Evolutionary conservation across 2,329 filamentous ascomycete species (phyloP), one percentile per base, ranked within the genome.

Genomic region (Zymoseptoria crescenta): DNA sequence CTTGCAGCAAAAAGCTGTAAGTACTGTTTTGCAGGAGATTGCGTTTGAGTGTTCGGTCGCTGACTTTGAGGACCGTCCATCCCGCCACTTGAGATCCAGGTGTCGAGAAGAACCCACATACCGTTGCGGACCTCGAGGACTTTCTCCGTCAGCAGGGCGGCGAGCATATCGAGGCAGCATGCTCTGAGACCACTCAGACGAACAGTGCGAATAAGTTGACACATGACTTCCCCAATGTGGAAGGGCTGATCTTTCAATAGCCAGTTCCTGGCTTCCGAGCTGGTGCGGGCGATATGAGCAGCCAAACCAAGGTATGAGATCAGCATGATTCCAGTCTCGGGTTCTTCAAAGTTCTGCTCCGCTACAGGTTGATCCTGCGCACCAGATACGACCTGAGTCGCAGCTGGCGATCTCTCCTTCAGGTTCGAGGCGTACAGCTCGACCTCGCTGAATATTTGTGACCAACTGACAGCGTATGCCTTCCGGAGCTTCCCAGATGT

Each of bases 241-340:
- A 89, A 87, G 81, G 52, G 48, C 21, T 86, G 81, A 59, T 84
- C 77, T 49, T 84, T 81, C 21, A 95, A 77, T 60, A 97, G 80
- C 79, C 87, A 96, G 35, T 82, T 76, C 54, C 93, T 83, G 1
- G 91, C 88, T 20, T 80, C 77, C 59, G 82, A 79, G 69, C 90
- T 96, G 70, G 93, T 85, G 21, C 82, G 80, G 62, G 87, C 87
- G 8, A 99, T 79, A 72, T 95, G 91, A 3, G 90, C 85, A 67
- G 96, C 88, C 4, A 99, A 81, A 29, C 93, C 86, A 56, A 99
- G 80, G 72, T 97, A 97, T 67, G 91, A 93, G 70, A 96, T 91
- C 28, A 99, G 80, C 90, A 99, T 96, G 75, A 96, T 89, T n/a
- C 88, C 87, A 49, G 90, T 95, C 73, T 99, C 95, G 3, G 91